Evolutionary conservation across 2,329 filamentous ascomycete species (phyloP), one percentile per base, ranked within the genome.

Genomic region (Pestalotiopsis sp.): DNA sequence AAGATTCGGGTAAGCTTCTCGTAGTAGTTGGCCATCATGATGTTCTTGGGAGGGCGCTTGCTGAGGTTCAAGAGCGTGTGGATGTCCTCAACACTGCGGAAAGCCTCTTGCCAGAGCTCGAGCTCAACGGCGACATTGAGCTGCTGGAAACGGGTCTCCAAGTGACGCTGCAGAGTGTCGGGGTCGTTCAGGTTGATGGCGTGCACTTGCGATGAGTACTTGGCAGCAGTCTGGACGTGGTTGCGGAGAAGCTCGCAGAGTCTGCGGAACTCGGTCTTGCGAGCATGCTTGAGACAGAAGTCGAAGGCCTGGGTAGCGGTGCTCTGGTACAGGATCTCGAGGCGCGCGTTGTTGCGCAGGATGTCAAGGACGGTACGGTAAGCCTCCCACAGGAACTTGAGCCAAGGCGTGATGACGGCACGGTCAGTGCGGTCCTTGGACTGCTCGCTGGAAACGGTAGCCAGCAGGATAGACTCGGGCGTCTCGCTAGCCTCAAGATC

Each of bases 21-120:
- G 82, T 98, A 99, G 88, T 99, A 99, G 86, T 98, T 99, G 83
- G 96, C 96, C 96, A 99, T 99, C 96, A 99, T 98, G 78, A 98
- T 87, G 80, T 98, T 98, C 91, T 98, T 98, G 66, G 96, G 92
- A 52, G 94, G 94, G 67, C 96, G 93, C 89, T 98, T 98, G 91
- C 95, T 98, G 74, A 98, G 88, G 84, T 92, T 98, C 73, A 99
- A 90, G 66, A 99, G 89, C 64, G 94, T 98, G 84, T 99, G 96
- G 74, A 98, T 98, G 79, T 99, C 96, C 84, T 99, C 96, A 63
- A 99, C 95, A 78, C 94, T 98, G 81, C 96, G 93, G 92, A 99
- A 99, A 72, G 96, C 96, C 85, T 99, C 96, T 83, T 99, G 96
- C 96, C 96, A 99, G 58, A 99, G 85, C 83, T 99, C 96, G 67